Evolutionary conservation across 1,284 basidiomycete species (phyloP), one percentile per base, ranked within the genome.

Genomic region (Trametes polyzona): DNA sequence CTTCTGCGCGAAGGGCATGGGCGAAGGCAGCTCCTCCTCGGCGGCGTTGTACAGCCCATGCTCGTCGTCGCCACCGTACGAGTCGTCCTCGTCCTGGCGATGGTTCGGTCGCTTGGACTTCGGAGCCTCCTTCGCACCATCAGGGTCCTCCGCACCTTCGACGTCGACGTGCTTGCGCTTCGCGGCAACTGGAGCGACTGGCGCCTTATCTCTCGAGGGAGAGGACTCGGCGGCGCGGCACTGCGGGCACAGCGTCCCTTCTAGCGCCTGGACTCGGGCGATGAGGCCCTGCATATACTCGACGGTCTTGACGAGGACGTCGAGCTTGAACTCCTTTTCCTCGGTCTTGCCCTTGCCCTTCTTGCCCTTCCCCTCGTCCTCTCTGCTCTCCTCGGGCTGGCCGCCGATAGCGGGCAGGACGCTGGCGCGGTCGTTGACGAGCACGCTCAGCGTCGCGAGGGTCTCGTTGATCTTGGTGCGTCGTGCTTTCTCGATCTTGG

Each of bases 391-490:
- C 30, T 71, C 63, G 27, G 49, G 64, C 44, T 71, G 70, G 69
- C 73, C 64, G n/a, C 68, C 67, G 3, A 69, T 66, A 10, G 69
- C 66, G 33, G 67, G 67, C 14, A 46, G 62, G 67, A n/a, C 65
- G 61, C 44, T 69, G 63, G 19, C 64, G 66, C 50, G 70, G 16
- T 71, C 71, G 32, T 75, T 80, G 60, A 92, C 87, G 53, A 92
- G 81, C 57, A 77, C 73, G 55, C 83, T 82, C 21, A 93, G 72
- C 1, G 83, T 82, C 4, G 86, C 77, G 9, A 93, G 79, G 1
- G 90, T 88, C 44, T 91, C 87, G 68, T 93, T 93, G 59, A 93
- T 93, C 78, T 92, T 92, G 1, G 89, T 92, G 32, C 90, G 78
- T 16, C 91, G 77, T 0, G 90, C 86, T 66, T 92, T 91, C 74